Percentiles rank a stretch among this genome's conserved stretches.
These are phyloP conservation scores for Elaeis guineensis DNA, from an alignment of 176 grass and related monocot species.

Conservation along the genomic window DNA sequence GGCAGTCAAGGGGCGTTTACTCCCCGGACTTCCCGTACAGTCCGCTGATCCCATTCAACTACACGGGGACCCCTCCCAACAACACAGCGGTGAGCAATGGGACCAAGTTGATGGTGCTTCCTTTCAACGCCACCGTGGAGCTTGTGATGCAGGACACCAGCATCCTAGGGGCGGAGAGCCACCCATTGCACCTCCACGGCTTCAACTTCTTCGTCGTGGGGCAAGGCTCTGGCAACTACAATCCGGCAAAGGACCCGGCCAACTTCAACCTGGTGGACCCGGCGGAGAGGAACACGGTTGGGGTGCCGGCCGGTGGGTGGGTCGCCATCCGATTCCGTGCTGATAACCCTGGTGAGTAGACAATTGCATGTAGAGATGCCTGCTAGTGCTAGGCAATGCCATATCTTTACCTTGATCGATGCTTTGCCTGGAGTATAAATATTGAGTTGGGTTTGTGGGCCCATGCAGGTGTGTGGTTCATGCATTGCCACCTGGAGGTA, in stretches of 20 bases:
- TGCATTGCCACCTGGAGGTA: slow-evolving; percentile 86
- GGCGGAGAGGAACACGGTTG: slow-evolving; percentile 7
- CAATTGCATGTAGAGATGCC: too few species aligned
- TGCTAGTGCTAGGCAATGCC: too few species aligned
- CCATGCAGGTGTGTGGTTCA: slow-evolving; percentile 59
- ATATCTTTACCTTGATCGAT: too few species aligned
- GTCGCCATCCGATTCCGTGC: slow-evolving; percentile 1
- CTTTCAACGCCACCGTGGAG: slow-evolving; percentile 61
- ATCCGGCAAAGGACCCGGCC: not conserved
- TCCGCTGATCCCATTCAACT: slow-evolving; percentile 50
- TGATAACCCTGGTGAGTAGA: slow-evolving; percentile 1
- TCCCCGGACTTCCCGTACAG: slow-evolving; percentile 40
- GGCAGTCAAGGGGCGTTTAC: slow-evolving; percentile 43
- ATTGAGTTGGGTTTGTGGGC: too few species aligned
- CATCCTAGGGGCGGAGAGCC: slow-evolving; percentile 5
- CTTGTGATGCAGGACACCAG: slow-evolving; percentile 11
- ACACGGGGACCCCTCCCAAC: slow-evolving; percentile 56
- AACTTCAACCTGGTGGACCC: slow-evolving; percentile 8
- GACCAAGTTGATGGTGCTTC: slow-evolving; percentile 47
- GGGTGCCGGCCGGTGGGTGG: slow-evolving; percentile 1
- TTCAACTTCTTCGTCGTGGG: slow-evolving; percentile 10
- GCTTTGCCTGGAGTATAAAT: too few species aligned
- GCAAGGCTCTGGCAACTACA: slow-evolving; percentile 1
- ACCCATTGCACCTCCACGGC: slow-evolving; percentile 13
- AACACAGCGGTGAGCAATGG: slow-evolving; percentile 49